Evolutionary conservation across 257 asterid genomes (phyloP).

Genomic region (Voacanga thouarsii): DNA sequence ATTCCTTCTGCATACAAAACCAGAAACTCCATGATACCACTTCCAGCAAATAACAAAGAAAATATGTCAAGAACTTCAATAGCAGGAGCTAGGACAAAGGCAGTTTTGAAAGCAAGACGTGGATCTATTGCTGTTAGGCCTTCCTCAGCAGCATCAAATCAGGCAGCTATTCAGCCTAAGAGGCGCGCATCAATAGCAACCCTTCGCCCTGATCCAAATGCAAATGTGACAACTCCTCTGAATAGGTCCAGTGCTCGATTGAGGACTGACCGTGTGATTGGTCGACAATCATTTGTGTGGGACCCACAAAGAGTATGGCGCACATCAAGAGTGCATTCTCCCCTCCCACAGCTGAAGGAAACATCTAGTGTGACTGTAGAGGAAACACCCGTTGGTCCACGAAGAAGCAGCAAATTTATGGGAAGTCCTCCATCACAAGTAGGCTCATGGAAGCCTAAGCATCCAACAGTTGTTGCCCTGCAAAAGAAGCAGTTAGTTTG

Average conservation of each 20-base stretch:
- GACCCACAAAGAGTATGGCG: constrained; percentile 76
- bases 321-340: constrained; percentile 59
- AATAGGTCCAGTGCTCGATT: constrained; percentile 32
- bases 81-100: constrained; percentile 33
- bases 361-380: constrained; percentile 19
- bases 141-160: constrained; percentile 33
- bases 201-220: constrained; percentile 44
- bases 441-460: constrained; percentile 47
- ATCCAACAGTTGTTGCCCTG: constrained; percentile 43
- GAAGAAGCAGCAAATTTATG: constrained; percentile 61
- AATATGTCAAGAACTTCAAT: constrained; percentile 29
- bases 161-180: constrained; percentile 50
- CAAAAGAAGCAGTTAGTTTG: constrained; percentile 40
- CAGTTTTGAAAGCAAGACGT: constrained; percentile 57
- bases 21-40: constrained; percentile 55
- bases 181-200: constrained; percentile 86
- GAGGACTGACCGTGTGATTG: constrained; percentile 48
- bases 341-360: constrained; percentile 45
- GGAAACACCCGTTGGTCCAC: constrained; percentile 52
- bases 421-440: constrained; percentile 47
- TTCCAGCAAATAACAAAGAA: constrained; percentile 56
- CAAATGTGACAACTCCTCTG: constrained; percentile 44
- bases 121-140: constrained; percentile 70
- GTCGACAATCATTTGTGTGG: constrained; percentile 73
- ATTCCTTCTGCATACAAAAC: constrained; percentile 34